Conservation (phyloP, 768 basidiomycete species). For the Russula lepida region DNA sequence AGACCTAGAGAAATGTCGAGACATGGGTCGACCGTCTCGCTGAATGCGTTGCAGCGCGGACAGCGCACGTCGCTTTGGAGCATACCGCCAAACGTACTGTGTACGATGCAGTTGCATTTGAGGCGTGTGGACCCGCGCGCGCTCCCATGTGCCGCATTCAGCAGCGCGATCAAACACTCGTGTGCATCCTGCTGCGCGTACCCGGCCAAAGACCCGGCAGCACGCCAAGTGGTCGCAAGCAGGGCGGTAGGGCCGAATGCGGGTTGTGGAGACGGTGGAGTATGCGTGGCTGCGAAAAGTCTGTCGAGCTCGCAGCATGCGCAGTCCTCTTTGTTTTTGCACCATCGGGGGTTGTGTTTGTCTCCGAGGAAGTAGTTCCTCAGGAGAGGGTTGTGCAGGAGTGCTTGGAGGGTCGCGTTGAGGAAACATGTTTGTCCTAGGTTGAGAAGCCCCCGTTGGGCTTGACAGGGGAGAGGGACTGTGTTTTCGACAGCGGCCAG, state of each 20-base stretch:
- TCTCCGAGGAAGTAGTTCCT: constrained; percentile 87
- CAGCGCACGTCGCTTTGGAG: constrained; percentile 87
- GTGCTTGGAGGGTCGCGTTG: constrained; percentile 82
- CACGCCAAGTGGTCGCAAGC: constrained; percentile 75
- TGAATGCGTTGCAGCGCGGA: constrained; percentile 71
- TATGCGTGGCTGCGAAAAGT: constrained; percentile 62
- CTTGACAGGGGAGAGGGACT: constrained; percentile 61
- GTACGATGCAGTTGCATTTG: constrained; percentile 85
- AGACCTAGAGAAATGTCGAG: constrained; percentile 87
- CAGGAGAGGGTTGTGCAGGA: constrained; percentile 83
- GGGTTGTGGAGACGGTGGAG: constrained; percentile 30
- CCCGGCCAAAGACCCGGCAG: constrained; percentile 72
- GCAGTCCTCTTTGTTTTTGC: constrained; percentile 65
- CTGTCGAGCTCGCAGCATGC: constrained; percentile 93
- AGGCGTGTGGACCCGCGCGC: constrained; percentile 67
- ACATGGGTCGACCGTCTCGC: constrained; percentile 79
- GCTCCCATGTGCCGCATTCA: constrained; percentile 82
- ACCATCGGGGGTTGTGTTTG: constrained; percentile 69
- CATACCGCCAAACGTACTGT: constrained; percentile 80
- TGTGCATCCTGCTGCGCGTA: constrained; percentile 95
- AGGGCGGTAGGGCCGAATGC: constrained; percentile 80
- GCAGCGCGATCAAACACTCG: constrained; percentile 72
- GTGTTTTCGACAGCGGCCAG: constrained; percentile 40
- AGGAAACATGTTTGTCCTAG: constrained; percentile 92
- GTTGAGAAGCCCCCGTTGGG: constrained; percentile 78